Base-by-base conservation (phyloP, 2,329 filamentous ascomycete species). In the Thielaviopsis ethacetica region DNA sequence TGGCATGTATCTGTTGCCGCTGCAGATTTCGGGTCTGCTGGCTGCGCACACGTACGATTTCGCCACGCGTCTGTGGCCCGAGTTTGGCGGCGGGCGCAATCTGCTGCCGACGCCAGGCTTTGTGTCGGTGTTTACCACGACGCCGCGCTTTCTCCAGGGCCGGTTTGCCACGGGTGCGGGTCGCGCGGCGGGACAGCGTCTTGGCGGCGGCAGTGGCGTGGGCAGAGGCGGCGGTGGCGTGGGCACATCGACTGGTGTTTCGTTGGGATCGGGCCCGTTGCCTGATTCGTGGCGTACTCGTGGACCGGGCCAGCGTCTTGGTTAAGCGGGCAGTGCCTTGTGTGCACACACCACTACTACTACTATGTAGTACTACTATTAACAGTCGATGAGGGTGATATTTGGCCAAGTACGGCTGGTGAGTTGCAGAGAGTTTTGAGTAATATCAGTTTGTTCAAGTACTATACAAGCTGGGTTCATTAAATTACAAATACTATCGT, bases 31-130 rank as follows among this genome's bases (percentile, higher is more conserved):
- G 3, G 56, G 53, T 7, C 30, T 61, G n/a, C 26, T 61, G 24
- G 88, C 91, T 13, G 91, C 91, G 4, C 93, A 98, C 69, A 67
- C 93, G 21, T 95, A 89, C 71, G 88, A 97, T 68, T 98, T 97
- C 67, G 71, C 96, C 55, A 89, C 87, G 1, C 81, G 88, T 54
- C 78, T 96, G 50, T 97, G 90, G 76, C 93, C 93, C 5, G 82
- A 87, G 59, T 93, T 93, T 67, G 91, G 90, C 34, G 87, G 88
- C 59, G 93, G 93, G 0, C 76, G 75, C 56, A 95, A 91, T 67
- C 77, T 85, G 54, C 76, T 96, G 41, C 75, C 77, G 15, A 93
- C 90, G 0, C 93, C 93, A 2, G 69, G 70, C 5, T 83, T 90
- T 64, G 71, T 97, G 60, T 82, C 81, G 61, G 77, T 78, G 58